phyloP scores from a whole-genome alignment of 176 grass and related monocot species.

The Triticum monococcum region DNA sequence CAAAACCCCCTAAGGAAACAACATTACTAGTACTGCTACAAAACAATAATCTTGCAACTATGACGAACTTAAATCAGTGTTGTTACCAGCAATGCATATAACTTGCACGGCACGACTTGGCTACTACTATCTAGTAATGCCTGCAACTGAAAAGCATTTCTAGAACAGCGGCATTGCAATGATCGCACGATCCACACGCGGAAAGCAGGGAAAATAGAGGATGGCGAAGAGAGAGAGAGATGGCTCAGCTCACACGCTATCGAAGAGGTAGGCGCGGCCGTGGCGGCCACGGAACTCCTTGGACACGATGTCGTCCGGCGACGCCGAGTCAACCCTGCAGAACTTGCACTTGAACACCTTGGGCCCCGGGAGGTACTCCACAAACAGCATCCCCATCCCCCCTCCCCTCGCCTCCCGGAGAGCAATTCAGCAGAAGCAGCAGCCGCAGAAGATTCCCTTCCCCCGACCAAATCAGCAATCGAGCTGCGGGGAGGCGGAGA shows the following conservation, averaged over 20 bases:
- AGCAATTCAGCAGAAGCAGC: slow-evolving; percentile 9
- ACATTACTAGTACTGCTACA: neutral
- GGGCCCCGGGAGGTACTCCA: slow-evolving; percentile 67
- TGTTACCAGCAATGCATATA: neutral
- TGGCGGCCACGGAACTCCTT: slow-evolving; percentile 76
- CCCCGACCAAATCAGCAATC: slow-evolving; percentile 32
- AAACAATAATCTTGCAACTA: neutral
- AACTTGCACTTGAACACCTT: slow-evolving; percentile 78
- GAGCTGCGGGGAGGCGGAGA: neutral
- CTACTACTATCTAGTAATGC: neutral
- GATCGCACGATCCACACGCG: neutral
- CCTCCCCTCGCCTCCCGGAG: neutral
- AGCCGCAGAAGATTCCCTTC: slow-evolving; percentile 4
- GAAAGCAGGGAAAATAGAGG: neutral
- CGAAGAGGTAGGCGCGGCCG: slow-evolving; percentile 85
- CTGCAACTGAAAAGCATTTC: neutral
- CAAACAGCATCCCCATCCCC: slow-evolving; percentile 76
- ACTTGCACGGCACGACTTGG: neutral
- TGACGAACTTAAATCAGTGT: neutral
- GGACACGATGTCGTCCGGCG: slow-evolving; percentile 69
- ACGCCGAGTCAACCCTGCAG: slow-evolving; percentile 88
- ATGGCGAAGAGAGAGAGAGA: neutral
- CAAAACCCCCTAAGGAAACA: neutral
- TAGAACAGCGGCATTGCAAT: slow-evolving; percentile 1
- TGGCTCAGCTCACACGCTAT: slow-evolving; percentile 59